Percentiles rank a stretch among this genome's conserved stretches.
phyloP scores from a whole-genome alignment of 352 stramenopile species.

The Phytophthora idaei region DNA sequence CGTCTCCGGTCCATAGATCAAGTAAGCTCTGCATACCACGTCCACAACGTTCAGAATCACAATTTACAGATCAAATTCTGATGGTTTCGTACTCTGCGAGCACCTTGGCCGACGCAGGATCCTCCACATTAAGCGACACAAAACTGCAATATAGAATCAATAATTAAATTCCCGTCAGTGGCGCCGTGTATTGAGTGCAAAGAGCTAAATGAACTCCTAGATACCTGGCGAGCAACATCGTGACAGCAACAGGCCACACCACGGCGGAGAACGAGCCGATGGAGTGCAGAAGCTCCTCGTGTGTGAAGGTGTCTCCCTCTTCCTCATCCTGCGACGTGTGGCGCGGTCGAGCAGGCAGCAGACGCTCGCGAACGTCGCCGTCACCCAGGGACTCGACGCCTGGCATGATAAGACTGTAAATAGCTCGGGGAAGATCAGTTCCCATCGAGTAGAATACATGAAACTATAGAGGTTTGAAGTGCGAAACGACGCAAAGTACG shows the following conservation, averaged over 20 bases:
- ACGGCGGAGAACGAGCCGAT: conserved; percentile 88
- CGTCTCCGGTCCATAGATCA: conserved; percentile 74
- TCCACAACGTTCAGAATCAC: background rate
- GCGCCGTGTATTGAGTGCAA: background rate
- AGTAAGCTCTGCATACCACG: conserved; percentile 60
- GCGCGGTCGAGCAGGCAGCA: conserved; percentile 36
- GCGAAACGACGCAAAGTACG: conserved; percentile 22
- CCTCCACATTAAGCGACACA: conserved; percentile 82
- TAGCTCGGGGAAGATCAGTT: conserved; percentile 22
- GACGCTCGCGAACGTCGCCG: conserved; percentile 50
- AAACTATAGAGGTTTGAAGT: conserved; percentile 11
- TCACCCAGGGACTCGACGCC: conserved; percentile 24
- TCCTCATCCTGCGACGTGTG: conserved; percentile 22
- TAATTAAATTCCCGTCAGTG: conserved; percentile 8
- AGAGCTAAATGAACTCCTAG: background rate
- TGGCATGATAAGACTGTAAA: conserved; percentile 27
- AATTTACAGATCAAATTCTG: background rate
- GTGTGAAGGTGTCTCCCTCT: conserved; percentile 59
- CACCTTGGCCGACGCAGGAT: conserved; percentile 70
- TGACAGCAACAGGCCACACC: conserved; percentile 76
- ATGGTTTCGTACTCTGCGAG: conserved; percentile 65
- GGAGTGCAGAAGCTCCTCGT: conserved; percentile 85
- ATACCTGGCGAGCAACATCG: conserved; percentile 85
- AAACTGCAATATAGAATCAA: conserved; percentile 46
- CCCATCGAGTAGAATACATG: conserved; percentile 20